Base-by-base conservation (phyloP, 805 yeast genomes). In the Candida yuanshanica region DNA sequence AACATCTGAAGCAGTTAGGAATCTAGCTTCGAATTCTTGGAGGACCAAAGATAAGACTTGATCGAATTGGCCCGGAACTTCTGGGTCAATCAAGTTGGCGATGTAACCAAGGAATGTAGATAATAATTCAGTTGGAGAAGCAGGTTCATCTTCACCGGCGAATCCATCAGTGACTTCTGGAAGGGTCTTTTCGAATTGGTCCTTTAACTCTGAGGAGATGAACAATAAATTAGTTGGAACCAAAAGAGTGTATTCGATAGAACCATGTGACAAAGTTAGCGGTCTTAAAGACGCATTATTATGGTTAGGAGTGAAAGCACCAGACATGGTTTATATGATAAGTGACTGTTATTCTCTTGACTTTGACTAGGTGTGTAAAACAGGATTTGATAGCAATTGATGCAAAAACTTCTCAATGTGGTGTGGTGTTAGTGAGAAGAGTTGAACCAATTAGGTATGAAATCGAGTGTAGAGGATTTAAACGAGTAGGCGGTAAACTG, bases 141-240 rank as follows among this genome's bases (percentile, higher is more conserved):
- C 66, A 27, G 96, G 96, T 67, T 90, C 97, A 48, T 83, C 83
- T 52, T 86, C 95, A 44, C 77, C 83, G 37, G 90, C 91, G 52
- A 75, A 81, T 13, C 83, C 93, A 58, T 87, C 96, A 34, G 96
- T 83, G 33, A 79, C 79, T 36, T 74, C 77, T 8, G 95, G 91
- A 50, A 93, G 76, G 40, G 65, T 62, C 59, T 85, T 84, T 57
- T 68, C 69, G 63, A 91, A 93, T 64, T 83, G 95, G 51, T 88
- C 90, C 56, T 86, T 84, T 53, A 93, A 74, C 66, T 90, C 96
- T 45, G 91, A 82, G 59, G 86, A 86, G 55, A 81, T 77, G 55
- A 88, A 77, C 59, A 85, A 83, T 41, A 81, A 72, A 42, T 79
- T 76, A 31, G 93, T 80, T 37, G 98, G 96, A 42, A 93, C 89